Base-by-base conservation (phyloP, 768 basidiomycete species). In the Coprinellus aureogranulatus region DNA sequence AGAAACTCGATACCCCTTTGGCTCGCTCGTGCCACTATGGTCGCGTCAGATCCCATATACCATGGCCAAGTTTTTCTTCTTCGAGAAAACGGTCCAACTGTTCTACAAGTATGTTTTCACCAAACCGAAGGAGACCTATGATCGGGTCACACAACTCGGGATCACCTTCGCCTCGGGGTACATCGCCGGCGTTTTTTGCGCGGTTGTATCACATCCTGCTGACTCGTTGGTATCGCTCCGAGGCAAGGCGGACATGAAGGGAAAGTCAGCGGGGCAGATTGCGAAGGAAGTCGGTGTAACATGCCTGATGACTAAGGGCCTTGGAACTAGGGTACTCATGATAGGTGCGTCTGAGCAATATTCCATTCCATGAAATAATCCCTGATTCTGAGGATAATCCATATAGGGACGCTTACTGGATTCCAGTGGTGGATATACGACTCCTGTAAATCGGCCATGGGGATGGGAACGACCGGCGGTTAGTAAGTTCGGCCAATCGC, bases 1-100 rank as follows among this genome's bases (percentile, higher is more conserved):
- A 47, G 88, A 91, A 62, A 91, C 89, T 45, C 87, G 90, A 65
- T 92, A 81, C 77, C 90, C 90, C 65, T 91, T 92, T 73, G 90
- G 90, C 60, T 92, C 90, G 50, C 72, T 92, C 66, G 85, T 89
- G 40, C 90, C 90, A 54, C 85, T 92, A 44, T 92, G 90, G 90
- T 92, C 90, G 42, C 90, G 90, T 70, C 90, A 96, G 90, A 94
- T 96, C 67, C 94, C 94, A 53, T 97, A 97, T 82, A 97, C 94
- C 67, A 95, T 97, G 94, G 94, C 94, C 81, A 97, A 97, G 77
- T 97, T 97, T 85, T 92, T 85, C 85, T 93, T 91, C 84, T 95
- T 88, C 72, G 92, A 94, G 73, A 87, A 88, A 81, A 89, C 89
- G 65, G 91, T 89, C 70, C 81, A 86, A 67, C 71, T 90, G 64